Conservation (phyloP, 805 yeast species). For the Candida yuanshanica region DNA sequence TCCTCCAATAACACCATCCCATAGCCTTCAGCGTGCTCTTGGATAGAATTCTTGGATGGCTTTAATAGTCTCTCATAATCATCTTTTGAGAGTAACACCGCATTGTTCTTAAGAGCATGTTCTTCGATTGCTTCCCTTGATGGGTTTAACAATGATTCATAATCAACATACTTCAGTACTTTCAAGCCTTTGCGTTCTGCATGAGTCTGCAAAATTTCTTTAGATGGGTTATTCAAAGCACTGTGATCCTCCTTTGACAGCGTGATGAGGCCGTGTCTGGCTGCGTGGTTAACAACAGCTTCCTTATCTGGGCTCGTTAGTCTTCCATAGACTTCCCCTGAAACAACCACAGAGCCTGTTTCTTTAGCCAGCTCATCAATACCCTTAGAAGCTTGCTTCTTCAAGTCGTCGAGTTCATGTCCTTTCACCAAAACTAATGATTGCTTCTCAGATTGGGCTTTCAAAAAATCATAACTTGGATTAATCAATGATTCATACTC, state of each 20-base stretch:
- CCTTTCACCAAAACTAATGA: neutral
- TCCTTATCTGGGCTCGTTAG: constrained; percentile 5
- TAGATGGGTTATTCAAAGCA: constrained; percentile 17
- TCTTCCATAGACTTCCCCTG: neutral
- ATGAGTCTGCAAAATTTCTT: constrained; percentile 15
- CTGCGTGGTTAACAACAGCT: constrained; percentile 5
- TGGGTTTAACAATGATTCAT: constrained; percentile 5
- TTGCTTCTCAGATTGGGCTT: neutral
- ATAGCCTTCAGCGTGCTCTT: constrained; percentile 11
- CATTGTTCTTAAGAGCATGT: constrained; percentile 2
- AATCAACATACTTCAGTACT: constrained; percentile 6
- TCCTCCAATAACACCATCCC: constrained; percentile 11
- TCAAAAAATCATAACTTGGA: constrained; percentile 1
- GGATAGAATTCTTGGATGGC: neutral
- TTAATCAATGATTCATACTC: neutral
- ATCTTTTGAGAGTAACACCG: neutral
- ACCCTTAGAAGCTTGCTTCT: constrained; percentile 3
- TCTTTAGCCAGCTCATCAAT: constrained; percentile 11
- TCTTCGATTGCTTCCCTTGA: constrained; percentile 3
- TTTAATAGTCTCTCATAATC: neutral
- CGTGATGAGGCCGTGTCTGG: constrained; percentile 7
- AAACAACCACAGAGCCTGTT: constrained; percentile 2
- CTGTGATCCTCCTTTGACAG: constrained; percentile 8
- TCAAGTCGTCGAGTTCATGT: constrained; percentile 4
- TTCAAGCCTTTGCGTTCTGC: constrained; percentile 19